phyloP scores from a whole-genome alignment of 306 rosid genomes.

The Spatholobus suberectus region DNA sequence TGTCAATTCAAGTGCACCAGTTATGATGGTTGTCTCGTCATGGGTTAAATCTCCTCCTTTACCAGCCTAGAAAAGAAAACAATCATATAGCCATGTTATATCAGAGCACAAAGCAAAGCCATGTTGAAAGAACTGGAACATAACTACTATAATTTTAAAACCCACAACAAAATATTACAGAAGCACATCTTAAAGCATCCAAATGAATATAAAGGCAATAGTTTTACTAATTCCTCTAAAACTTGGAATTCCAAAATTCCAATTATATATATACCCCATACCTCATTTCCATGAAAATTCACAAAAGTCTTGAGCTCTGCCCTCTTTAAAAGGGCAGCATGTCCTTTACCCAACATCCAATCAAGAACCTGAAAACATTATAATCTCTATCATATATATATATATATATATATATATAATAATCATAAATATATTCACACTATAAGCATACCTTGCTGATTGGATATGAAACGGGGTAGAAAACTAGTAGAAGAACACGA shows the following conservation, averaged over 20 bases:
- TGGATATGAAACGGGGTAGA: conserved; percentile 88
- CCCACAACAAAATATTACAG: conserved; percentile 11
- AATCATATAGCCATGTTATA: conserved; percentile 27
- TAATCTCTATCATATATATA: too few relatives aligned
- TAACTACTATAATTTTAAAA: not conserved
- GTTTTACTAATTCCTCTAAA: conserved; percentile 2
- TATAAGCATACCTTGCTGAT: conserved; percentile 81
- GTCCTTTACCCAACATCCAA: conserved; percentile 98
- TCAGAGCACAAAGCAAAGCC: conserved; percentile 34
- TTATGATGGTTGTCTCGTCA: conserved; percentile 95
- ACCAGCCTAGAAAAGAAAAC: conserved; percentile 77
- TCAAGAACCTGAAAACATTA: conserved; percentile 76
- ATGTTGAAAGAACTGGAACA: conserved; percentile 17
- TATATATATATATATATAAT: too few relatives aligned
- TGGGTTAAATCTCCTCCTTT: conserved; percentile 98
- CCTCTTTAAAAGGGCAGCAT: conserved; percentile 88
- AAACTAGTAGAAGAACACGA: conserved; percentile 77
- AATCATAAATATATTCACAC: conserved; percentile 9
- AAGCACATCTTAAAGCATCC: conserved; percentile 20
- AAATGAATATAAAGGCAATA: conserved; percentile 22
- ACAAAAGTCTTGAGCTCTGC: conserved; percentile 99
- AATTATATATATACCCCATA: conserved; percentile 38
- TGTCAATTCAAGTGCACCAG: conserved; percentile 98
- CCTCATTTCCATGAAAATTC: conserved; percentile 98
- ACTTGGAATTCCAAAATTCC: not conserved